Base-by-base conservation (phyloP, 306 rosid genomes). In the Fragaria ananassa region DNA sequence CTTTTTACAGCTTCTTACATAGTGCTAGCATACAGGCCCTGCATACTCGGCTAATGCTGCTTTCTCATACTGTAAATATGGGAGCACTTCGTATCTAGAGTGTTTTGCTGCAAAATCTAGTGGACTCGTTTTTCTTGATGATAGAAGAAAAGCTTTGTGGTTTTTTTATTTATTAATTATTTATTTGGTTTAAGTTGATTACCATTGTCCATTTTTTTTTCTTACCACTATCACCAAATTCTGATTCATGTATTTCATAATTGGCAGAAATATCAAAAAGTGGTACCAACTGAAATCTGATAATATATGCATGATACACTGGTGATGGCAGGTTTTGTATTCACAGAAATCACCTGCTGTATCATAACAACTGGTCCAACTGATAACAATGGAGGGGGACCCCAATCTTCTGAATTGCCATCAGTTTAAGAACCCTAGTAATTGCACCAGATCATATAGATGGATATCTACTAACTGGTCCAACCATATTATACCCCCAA, bases 1-100 rank as follows among this genome's bases (percentile, higher is more conserved):
- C 62, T 10, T 29, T 62, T 78, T 72, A 83, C 84, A 74, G 76
- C 61, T 61, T 76, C 85, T 85, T 84, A 81, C 84, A 83, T 79
- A 83, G 79, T 76, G 81, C 82, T 76, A 57, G 82, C 83, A 69
- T 81, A 81, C 87, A 76, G 62, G 83, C 84, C 84, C 84, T 81
- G 75, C 84, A 71, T 74, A 60, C 85, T 79, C 58, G 80, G 83
- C 82, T 64, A 67, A 73, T 76, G 86, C 83, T 84, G 77, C 78
- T 78, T 81, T 78, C 79, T 78, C 85, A 78, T 81, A 84, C 85
- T 84, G 91, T 87, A 87, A 82, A 87, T 87, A 87, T 76, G 81
- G 88, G 83, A 80, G 86, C 82, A 78, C 85, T 87, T 69, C 29
- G 82, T 82, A 82, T 81, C 83, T 84, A 81, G 84, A 74, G 90